phyloP scores from a whole-genome alignment of 345 rosid genomes.

The Eutrema yunnanense region DNA sequence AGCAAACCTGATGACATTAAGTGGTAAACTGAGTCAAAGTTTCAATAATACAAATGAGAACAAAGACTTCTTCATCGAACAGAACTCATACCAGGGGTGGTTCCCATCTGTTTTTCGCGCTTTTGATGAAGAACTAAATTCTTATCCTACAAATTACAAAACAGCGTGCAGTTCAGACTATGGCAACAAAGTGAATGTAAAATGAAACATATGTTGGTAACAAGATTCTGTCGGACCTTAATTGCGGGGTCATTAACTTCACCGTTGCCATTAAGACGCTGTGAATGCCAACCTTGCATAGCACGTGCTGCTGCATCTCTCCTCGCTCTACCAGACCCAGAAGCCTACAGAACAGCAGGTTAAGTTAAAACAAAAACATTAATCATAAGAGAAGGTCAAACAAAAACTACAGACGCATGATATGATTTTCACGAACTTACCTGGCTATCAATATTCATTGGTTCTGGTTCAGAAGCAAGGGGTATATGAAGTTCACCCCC shows the following conservation, averaged over 20 bases:
- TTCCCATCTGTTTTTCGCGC: conserved; percentile 75
- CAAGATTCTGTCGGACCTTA: conserved; percentile 36
- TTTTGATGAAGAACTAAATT: conserved; percentile 51
- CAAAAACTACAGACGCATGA: background rate
- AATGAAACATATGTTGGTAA: conserved; percentile 15
- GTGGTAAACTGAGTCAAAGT: conserved; percentile 11
- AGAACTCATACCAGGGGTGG: conserved; percentile 40
- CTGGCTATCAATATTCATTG: conserved; percentile 53
- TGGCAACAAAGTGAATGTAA: background rate
- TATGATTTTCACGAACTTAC: conserved; percentile 29
- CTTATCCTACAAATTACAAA: conserved; percentile 46
- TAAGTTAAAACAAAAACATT: conserved; percentile 5
- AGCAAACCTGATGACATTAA: conserved; percentile 46
- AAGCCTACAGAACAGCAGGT: conserved; percentile 25
- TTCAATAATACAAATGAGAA: background rate
- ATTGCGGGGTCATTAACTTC: conserved; percentile 59
- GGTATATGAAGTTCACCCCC: conserved; percentile 57
- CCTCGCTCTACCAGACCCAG: conserved; percentile 75
- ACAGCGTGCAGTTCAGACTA: conserved; percentile 17
- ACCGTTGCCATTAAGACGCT: conserved; percentile 63
- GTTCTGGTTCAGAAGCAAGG: conserved; percentile 44
- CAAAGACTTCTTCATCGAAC: background rate
- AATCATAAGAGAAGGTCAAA: background rate
- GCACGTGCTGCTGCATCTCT: conserved; percentile 92
- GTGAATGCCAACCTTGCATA: conserved; percentile 97